Conservation (phyloP, 2,329 filamentous ascomycete species). For the Daldinia sp. region DNA sequence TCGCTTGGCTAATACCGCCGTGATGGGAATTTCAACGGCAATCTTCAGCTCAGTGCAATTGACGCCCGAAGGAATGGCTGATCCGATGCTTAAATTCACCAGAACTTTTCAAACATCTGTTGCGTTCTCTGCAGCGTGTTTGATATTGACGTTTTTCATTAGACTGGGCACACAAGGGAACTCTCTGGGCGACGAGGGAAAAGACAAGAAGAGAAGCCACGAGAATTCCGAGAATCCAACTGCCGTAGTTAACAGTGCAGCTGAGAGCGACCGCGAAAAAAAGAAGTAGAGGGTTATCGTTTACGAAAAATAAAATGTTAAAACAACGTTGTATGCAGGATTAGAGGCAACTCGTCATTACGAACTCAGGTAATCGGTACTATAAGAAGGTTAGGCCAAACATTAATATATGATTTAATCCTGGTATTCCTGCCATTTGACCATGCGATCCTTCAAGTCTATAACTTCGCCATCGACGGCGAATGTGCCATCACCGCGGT, state of each 20-base stretch:
- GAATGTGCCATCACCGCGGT: slow-evolving; percentile 48
- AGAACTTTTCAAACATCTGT: slow-evolving; percentile 60
- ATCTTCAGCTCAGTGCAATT: slow-evolving; percentile 61
- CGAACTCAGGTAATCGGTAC: slow-evolving; percentile 37
- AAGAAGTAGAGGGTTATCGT: slow-evolving; percentile 14
- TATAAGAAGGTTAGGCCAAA: slow-evolving; percentile 28
- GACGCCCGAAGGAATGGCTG: slow-evolving; percentile 45
- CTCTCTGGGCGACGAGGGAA: slow-evolving; percentile 33
- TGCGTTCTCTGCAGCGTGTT: slow-evolving; percentile 52
- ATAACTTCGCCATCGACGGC: slow-evolving; percentile 46
- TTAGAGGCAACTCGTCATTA: slow-evolving; percentile 15
- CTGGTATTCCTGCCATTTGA: slow-evolving; percentile 49
- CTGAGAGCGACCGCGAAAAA: slow-evolving; percentile 19
- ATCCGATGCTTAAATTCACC: slow-evolving; percentile 58
- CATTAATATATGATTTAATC: slow-evolving; percentile 35
- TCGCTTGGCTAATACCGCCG: slow-evolving; percentile 65
- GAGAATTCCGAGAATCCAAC: slow-evolving; percentile 23
- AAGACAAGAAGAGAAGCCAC: slow-evolving; percentile 12
- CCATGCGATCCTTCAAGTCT: slow-evolving; percentile 47
- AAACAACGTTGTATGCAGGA: too few relatives aligned
- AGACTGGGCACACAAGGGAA: slow-evolving; percentile 61
- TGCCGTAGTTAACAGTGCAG: slow-evolving; percentile 1
- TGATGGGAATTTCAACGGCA: slow-evolving; percentile 69
- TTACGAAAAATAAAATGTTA: not conserved
- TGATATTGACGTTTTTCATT: slow-evolving; percentile 61